A percentile compares a stretch with the other conserved stretches of the same genome.
These are phyloP conservation scores for Articulospora tetracladia DNA, from an alignment of 495 filamentous ascomycete species.

Conservation along the genomic window DNA sequence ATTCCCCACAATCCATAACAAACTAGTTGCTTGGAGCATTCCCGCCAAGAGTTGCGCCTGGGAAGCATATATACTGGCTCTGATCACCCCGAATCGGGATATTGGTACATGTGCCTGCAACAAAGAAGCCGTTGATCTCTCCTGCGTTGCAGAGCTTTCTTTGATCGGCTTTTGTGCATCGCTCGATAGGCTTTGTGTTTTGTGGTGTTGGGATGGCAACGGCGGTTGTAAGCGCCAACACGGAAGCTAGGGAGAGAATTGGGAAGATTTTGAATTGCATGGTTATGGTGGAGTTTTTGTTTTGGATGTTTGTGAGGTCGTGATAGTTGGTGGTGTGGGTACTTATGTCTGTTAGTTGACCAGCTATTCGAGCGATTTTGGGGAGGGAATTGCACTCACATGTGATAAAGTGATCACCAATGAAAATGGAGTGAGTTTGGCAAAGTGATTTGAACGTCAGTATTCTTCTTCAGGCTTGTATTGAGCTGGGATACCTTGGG, in stretches of 20 bases:
- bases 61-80: neutral
- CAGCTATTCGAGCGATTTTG: too few species aligned
- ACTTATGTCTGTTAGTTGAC: too few species aligned
- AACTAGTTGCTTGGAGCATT: neutral
- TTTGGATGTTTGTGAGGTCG: neutral
- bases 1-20: too few species aligned
- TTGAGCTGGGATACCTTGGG: too few species aligned
- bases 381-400: too few species aligned
- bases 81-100: neutral
- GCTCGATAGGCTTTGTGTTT: neutral
- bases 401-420: too few species aligned
- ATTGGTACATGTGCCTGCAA: neutral
- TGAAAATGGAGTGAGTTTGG: too few species aligned
- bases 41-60: neutral
- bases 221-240: neutral
- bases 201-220: neutral
- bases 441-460: too few species aligned
- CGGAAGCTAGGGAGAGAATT: neutral
- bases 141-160: neutral
- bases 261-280: neutral
- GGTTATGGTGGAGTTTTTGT: neutral
- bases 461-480: too few species aligned
- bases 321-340: neutral
- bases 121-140: constrained; percentile 1
- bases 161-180: neutral